These are phyloP conservation scores for Aristolochia californica DNA, from an alignment of 164 flowering plant genomes.

Conservation along the genomic window DNA sequence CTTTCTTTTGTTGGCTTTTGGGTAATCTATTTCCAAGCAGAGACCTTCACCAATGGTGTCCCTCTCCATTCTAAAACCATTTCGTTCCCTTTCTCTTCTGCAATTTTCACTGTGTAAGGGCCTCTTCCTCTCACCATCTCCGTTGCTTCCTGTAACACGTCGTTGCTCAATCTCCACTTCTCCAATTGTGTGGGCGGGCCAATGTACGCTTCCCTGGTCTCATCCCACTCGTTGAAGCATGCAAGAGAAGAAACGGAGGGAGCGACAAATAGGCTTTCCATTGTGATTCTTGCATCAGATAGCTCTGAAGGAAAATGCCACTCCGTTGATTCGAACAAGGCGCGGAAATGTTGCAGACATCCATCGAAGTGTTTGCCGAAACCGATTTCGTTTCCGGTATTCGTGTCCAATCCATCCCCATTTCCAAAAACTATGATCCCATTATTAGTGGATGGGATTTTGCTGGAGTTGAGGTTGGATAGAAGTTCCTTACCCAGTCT, in stretches of 20 bases:
- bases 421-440: slow-evolving; percentile 25
- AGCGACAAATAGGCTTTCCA: slow-evolving; percentile 27
- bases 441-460: background rate
- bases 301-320: slow-evolving; percentile 21
- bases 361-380: slow-evolving; percentile 22
- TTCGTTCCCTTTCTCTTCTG: slow-evolving; percentile 19
- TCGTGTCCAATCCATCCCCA: slow-evolving; percentile 13
- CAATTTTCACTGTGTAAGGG: slow-evolving; percentile 18
- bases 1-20: slow-evolving; percentile 2
- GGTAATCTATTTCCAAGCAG: slow-evolving; percentile 29
- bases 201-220: slow-evolving; percentile 2
- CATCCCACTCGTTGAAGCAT: slow-evolving; percentile 23
- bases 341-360: slow-evolving; percentile 15
- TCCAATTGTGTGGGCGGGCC: slow-evolving; percentile 8
- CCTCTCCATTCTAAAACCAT: slow-evolving; percentile 31
- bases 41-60: slow-evolving; percentile 30
- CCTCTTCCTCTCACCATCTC: slow-evolving; percentile 22
- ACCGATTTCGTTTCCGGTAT: background rate
- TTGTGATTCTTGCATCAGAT: slow-evolving; percentile 27
- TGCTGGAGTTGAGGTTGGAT: background rate
- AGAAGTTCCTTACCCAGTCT: slow-evolving; percentile 14
- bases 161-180: slow-evolving; percentile 22
- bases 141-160: slow-evolving; percentile 20
- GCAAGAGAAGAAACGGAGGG: slow-evolving; percentile 18
- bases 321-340: slow-evolving; percentile 27